Base-by-base conservation (phyloP, 164 flowering plant species). In the Tetrastigma voinierianum region DNA sequence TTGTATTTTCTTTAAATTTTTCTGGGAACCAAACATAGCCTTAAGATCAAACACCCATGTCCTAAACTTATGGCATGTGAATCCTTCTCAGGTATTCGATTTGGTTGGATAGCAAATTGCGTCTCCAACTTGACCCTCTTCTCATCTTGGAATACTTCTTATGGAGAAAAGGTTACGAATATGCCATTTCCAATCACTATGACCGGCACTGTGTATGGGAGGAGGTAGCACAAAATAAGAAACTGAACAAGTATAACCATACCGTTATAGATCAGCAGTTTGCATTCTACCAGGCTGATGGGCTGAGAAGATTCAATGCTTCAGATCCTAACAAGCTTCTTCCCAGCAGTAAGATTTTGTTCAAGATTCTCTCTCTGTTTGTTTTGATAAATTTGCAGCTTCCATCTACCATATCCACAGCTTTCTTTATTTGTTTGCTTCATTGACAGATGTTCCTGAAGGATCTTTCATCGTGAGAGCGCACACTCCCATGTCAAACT, bases 171-270 rank as follows among this genome's bases (percentile, higher is more conserved):
- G 93, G 94, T 66, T 61, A 83, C 51, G 97, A 93, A 59, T 93
- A 85, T 78, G 96, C 97, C 67, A 93, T 96, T 47, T 93, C 98
- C 21, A 96, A 90, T 77, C 99, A 96, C 82, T 96, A 96, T 65
- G 96, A 93, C 68, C 84, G 98, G 23, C 97, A 92, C 73, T 93
- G 97, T 74, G 76, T 96, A n/a, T 93, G 98, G 98, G 96, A 92
- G 72, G 99, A 96, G 72, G 99, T 92, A 51, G 85, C 82, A 32
- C 98, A 85, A 69, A 96, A 96, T 64, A 96, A 96, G 84, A 90
- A 74, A 78, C 80, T 92, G 51, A 90, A 92, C 82, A 96, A 96
- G 83, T 93, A 81, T 78, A 92, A 96, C 73, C 97, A 93, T 57
- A 84, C 89, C 25, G 69, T 87, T 57, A 96, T 96, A n/a, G 98